A percentile compares a stretch with the other conserved stretches of the same genome.
Evolutionary conservation across 164 flowering plant genomes (phyloP).

Genomic region (Stephania japonica): DNA sequence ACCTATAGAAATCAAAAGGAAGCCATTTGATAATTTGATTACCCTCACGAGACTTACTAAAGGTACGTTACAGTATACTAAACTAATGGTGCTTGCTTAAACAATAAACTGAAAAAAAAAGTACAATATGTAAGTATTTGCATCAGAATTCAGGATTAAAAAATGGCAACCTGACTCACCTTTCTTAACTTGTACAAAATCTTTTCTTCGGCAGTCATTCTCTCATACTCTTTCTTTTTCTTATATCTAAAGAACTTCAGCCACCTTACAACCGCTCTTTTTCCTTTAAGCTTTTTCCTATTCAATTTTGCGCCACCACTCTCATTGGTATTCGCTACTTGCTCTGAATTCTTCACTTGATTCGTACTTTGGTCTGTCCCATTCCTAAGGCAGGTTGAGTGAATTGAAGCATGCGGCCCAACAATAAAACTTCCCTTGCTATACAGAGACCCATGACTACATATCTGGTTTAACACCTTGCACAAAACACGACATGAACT

Average conservation of each 20-base stretch:
- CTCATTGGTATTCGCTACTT: constrained; percentile 13
- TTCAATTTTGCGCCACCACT: constrained; percentile 35
- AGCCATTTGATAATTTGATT: too few species aligned
- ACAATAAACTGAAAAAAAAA: too few species aligned
- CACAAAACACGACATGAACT: constrained; percentile 26
- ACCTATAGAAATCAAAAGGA: too few species aligned
- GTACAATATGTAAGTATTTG: too few species aligned
- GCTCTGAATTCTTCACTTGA: constrained; percentile 16
- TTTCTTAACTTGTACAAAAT: constrained; percentile 67
- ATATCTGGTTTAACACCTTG: constrained; percentile 33
- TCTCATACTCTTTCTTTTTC: constrained; percentile 84
- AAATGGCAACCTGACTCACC: constrained; percentile 30
- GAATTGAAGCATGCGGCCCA: constrained; percentile 23
- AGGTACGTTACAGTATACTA: too few species aligned
- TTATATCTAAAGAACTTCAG: constrained; percentile 80
- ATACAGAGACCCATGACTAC: constrained; percentile 13
- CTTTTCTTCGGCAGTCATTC: constrained; percentile 91
- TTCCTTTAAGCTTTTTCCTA: constrained; percentile 84
- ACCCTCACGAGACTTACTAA: too few species aligned
- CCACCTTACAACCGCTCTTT: constrained; percentile 92
- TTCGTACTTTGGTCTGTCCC: constrained; percentile 19
- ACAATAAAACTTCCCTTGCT: constrained; percentile 11
- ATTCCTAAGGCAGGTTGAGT: constrained; percentile 29
- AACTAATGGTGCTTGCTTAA: too few species aligned
- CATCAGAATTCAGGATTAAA: too few species aligned